Evolutionary conservation across 1,284 basidiomycete species (phyloP), one percentile per base, ranked within the genome.

Genomic region (Macrocystidia cucumis): DNA sequence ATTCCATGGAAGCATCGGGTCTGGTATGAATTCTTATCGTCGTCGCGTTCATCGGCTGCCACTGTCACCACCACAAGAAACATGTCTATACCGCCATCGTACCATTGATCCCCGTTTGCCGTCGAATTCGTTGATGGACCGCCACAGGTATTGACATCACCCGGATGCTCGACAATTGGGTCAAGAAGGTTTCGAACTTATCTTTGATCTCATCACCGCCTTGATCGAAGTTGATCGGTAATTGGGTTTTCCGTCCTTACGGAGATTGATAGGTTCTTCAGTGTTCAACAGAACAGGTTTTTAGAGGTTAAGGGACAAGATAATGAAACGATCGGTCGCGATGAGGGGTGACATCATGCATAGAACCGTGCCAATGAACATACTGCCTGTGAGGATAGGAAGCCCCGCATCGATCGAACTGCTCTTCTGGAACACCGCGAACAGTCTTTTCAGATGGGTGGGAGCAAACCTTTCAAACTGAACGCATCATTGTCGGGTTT

Each of bases 141-240:
- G 4, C 29, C 8, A n/a, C 27, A 73, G 85, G 80, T 9, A 53
- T 81, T 23, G 81, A 97, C 48, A 76, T 97, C 30, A 68, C 80
- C 9, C 69, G 71, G 38, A 72, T 98, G 50, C 95, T 98, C 89
- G 74, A 87, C 43, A 85, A 86, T 54, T 98, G 93, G 95, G 84
- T 93, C 24, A 74, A 79, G 40, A 89, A 91, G 73, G 82, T 81
- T 43, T 41, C 57, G 41, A 27, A 31, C 18, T 17, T 11, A 9
- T 32, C 7, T 17, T 20, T 9, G 27, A 22, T 14, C 22, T 18
- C 14, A 17, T 32, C 18, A 12, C 23, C 35, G 12, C 12, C n/a
- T 9, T 24, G 4, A 2, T 17, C 35, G 17, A 17, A 22, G 35
- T 27, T 26, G 24, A 13, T 27, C 12, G 18, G 40, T 82, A 78